phyloP scores from a whole-genome alignment of 2,329 filamentous ascomycete species.

The Aspergillus intermedius region DNA sequence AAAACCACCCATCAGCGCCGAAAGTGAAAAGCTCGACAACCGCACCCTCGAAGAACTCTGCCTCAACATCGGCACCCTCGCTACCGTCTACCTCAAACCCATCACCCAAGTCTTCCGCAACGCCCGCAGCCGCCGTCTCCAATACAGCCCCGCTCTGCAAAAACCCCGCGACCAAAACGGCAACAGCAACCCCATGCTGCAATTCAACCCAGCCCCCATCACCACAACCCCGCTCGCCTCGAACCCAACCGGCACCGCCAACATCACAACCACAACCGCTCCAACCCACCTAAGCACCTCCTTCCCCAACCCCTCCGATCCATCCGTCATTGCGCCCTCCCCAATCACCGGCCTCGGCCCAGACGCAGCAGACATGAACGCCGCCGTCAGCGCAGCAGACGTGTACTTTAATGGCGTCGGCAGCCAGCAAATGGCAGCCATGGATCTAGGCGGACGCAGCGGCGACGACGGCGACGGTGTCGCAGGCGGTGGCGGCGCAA shows the following conservation, averaged over 20 bases:
- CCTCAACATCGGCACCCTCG: constrained; percentile 88
- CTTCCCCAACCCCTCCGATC: constrained; percentile 13
- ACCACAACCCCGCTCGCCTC: constrained; percentile 20
- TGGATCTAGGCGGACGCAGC: constrained; percentile 60
- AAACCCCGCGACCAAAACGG: constrained; percentile 48
- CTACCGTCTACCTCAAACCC: constrained; percentile 95
- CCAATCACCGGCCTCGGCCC: constrained; percentile 19
- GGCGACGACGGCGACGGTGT: constrained; percentile 59
- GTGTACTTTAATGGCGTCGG: constrained; percentile 80
- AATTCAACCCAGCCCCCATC: constrained; percentile 23
- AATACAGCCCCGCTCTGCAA: constrained; percentile 81
- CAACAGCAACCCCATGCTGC: constrained; percentile 13
- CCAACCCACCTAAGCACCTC: constrained; percentile 5
- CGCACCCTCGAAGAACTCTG: constrained; percentile 94
- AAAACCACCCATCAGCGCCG: constrained; percentile 92
- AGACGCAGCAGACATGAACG: constrained; percentile 50
- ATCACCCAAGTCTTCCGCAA: constrained; percentile 94
- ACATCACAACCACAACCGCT: constrained; percentile 10
- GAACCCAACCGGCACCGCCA: constrained; percentile 25
- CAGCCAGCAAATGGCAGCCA: constrained; percentile 63
- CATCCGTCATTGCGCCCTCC: constrained; percentile 27
- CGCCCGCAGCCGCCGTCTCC: constrained; percentile 70
- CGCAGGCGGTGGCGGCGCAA: constrained; percentile 54
- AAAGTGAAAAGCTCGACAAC: constrained; percentile 89
- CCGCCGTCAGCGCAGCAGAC: constrained; percentile 77